A percentile compares a stretch with the other conserved stretches of the same genome.
Conservation (phyloP, 257 asterid genomes). For the Ilex asprella region DNA sequence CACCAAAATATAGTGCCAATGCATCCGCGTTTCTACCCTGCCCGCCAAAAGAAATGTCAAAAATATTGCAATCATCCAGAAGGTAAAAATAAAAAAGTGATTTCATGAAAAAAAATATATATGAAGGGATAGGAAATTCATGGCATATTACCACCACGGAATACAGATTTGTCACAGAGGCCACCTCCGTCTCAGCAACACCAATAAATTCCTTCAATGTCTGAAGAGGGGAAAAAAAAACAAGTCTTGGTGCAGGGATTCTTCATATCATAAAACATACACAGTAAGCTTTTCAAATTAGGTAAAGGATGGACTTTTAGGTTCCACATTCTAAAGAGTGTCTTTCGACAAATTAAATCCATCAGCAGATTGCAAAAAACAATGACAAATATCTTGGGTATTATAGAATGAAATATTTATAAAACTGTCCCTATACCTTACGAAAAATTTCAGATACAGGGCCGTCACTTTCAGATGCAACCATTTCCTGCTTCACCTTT, state of each 20-base stretch:
- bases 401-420: background rate
- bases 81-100: constrained; percentile 6
- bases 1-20: constrained; percentile 86
- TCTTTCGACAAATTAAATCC: no score
- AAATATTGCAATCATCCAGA: constrained; percentile 1
- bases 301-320: background rate
- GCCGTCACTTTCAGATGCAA: constrained; percentile 89
- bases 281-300: background rate
- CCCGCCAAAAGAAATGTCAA: constrained; percentile 17
- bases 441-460: constrained; percentile 85
- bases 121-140: constrained; percentile 6
- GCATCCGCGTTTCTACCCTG: constrained; percentile 99
- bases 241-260: background rate
- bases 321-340: background rate
- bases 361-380: no score
- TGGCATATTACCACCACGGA: constrained; percentile 68
- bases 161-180: constrained; percentile 64
- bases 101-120: background rate
- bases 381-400: no score
- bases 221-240: constrained; percentile 33
- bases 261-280: background rate
- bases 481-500: constrained; percentile 86
- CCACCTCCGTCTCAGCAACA: constrained; percentile 75
- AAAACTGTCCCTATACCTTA: constrained; percentile 44
- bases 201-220: constrained; percentile 70